phyloP scores from a whole-genome alignment of 441 rosid genomes.

The Oxalis stricta region DNA sequence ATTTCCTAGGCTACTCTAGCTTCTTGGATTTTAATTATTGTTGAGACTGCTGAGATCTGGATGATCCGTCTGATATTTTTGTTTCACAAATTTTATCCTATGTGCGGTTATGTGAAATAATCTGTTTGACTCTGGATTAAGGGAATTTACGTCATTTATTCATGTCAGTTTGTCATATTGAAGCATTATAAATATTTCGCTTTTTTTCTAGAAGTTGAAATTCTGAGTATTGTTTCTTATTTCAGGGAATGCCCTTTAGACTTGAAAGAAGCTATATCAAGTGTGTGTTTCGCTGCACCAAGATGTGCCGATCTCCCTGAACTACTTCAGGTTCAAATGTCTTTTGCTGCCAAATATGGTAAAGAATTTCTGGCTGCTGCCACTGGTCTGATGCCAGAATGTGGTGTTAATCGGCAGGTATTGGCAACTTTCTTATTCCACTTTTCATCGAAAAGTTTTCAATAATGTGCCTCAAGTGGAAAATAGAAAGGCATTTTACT shows the following conservation, averaged over 20 bases:
- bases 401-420: constrained; percentile 94
- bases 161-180: neutral
- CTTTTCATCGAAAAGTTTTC: too few relatives aligned
- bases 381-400: constrained; percentile 73
- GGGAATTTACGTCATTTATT: neutral
- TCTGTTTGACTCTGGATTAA: neutral
- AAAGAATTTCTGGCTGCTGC: constrained; percentile 83
- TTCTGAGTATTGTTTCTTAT: constrained; percentile 5
- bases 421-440: neutral
- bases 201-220: neutral
- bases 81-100: neutral
- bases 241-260: constrained; percentile 93
- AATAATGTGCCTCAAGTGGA: neutral
- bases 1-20: neutral
- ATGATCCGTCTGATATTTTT: neutral
- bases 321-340: constrained; percentile 80
- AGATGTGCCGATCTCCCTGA: constrained; percentile 92
- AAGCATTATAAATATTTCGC: constrained; percentile 1
- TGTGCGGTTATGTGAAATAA: neutral
- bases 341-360: constrained; percentile 70
- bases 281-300: constrained; percentile 90
- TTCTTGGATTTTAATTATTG: neutral
- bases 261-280: constrained; percentile 91
- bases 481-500: too few relatives aligned
- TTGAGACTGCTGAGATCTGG: neutral